phyloP scores from a whole-genome alignment of 257 asterid genomes.

The Solanum raphanifolium region DNA sequence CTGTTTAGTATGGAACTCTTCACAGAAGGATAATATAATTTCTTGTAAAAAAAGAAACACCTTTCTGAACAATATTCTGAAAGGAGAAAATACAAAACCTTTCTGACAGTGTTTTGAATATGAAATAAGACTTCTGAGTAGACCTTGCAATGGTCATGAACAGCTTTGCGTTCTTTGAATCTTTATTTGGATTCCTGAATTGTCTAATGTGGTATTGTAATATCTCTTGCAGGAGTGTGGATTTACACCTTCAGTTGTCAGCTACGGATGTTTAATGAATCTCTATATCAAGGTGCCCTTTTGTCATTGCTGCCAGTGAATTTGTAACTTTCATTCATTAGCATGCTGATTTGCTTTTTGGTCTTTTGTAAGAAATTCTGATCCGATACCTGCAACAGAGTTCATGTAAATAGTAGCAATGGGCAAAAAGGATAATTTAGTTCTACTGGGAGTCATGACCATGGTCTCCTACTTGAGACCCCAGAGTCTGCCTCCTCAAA shows the following conservation, averaged over 20 bases:
- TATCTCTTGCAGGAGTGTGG: constrained; percentile 69
- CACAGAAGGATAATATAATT: neutral
- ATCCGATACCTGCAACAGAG: neutral
- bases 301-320: neutral
- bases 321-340: neutral
- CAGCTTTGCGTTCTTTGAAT: neutral
- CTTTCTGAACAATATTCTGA: neutral
- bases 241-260: constrained; percentile 69
- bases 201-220: neutral
- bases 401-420: neutral
- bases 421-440: neutral
- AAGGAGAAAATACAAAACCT: neutral
- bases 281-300: constrained; percentile 71
- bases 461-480: neutral
- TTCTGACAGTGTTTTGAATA: neutral
- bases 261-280: constrained; percentile 92
- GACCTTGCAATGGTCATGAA: neutral
- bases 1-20: neutral
- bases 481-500: neutral
- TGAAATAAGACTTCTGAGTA: neutral
- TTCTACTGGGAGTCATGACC: neutral
- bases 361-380: neutral
- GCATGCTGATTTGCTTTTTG: neutral
- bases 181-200: neutral
- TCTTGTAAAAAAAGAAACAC: neutral